Evolutionary conservation across 2,329 filamentous ascomycete genomes (phyloP), one percentile per base, ranked within the genome.

Genomic region (Geoglossum cookeanum): DNA sequence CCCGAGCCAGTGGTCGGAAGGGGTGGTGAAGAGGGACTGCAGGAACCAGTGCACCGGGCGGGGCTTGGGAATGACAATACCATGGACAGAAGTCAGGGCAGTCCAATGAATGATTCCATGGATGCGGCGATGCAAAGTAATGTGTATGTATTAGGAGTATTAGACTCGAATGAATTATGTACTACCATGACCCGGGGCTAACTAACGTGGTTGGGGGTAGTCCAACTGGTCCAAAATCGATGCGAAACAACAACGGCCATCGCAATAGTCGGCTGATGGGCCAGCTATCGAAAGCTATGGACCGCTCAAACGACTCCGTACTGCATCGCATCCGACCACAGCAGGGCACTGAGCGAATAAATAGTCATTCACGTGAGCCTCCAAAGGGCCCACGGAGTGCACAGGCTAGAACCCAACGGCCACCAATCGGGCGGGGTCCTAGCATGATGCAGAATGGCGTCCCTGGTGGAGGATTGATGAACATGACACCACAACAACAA

Each of bases 221-320:
- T 66, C 92, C 92, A 8, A 97, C 89, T 55, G 92, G 91, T 58
- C 92, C 92, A 17, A 92, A 90, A 68, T 89, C 90, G 37, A 95
- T 97, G 89, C 85, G 92, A 65, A 17, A 37, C 49, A 87, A 85
- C 56, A 79, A 73, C 63, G 67, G 71, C 67, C 30, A 22, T 7
- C 57, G 70, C 64, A 59, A 66, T 59, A 66, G 69, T 48, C 75
- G 77, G 58, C 82, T 96, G 75, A 76, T 96, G 58, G 87, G 88
- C 55, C 88, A 96, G 63, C 79, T 94, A 66, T 82, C 84, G 67
- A 87, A 87, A 65, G 81, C 83, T 13, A 83, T 95, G 80, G 87
- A 94, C 64, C 83, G 91, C 60, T 75, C 77, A 39, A 74, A 75
- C 62, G 89, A 95, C 63, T 77, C 78, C n/a, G 78, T 81, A 44